phyloP scores from a whole-genome alignment of 2,329 filamentous ascomycete genomes.

The Calonectria fujianensis region DNA sequence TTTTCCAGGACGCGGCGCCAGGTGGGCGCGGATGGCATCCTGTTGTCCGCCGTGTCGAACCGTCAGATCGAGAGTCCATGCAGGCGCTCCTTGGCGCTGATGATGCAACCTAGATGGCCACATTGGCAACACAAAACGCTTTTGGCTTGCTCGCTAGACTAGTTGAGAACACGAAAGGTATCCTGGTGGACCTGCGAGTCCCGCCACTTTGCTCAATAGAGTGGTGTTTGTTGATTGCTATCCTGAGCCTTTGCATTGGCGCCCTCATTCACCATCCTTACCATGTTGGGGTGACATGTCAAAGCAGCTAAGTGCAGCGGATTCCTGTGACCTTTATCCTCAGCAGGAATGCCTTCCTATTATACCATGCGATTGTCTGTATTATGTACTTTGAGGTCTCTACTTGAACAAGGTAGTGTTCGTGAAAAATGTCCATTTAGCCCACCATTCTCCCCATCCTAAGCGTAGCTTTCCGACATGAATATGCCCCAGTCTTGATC shows the following conservation, averaged over 20 bases:
- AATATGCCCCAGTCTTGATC: neutral
- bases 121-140: neutral
- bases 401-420: no score
- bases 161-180: neutral
- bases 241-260: neutral
- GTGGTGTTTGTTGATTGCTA: neutral
- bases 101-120: neutral
- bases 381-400: no score
- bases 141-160: neutral
- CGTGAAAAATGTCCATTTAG: no score
- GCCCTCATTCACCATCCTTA: no score
- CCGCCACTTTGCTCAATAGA: neutral
- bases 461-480: neutral
- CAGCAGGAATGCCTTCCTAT: no score
- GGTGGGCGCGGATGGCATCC: conserved; percentile 13
- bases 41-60: neutral
- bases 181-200: neutral
- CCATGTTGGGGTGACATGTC: no score
- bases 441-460: neutral
- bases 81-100: neutral
- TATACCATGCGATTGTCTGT: no score
- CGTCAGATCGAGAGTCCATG: neutral
- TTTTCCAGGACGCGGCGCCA: neutral
- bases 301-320: no score
- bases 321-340: no score